Conservation (phyloP, 2,329 filamentous ascomycete species). For the Ophiobolus disseminans region DNA sequence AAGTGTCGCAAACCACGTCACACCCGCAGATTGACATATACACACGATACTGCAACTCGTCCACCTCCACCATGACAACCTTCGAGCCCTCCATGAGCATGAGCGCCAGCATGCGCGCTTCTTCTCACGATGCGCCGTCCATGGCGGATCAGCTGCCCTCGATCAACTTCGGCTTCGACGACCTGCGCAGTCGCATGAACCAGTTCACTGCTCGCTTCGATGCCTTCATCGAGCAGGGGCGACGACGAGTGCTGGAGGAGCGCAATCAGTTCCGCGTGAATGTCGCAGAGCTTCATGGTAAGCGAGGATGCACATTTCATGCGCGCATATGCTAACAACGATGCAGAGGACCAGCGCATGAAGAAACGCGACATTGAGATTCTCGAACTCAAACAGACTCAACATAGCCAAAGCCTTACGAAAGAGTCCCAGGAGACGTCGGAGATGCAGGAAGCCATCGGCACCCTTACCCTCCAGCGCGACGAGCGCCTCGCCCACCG, state of each 20-base stretch:
- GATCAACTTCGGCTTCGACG: slow-evolving; percentile 95
- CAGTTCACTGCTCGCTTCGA: slow-evolving; percentile 92
- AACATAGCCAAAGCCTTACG: slow-evolving; percentile 74
- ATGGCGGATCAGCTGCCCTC: slow-evolving; percentile 81
- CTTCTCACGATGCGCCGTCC: slow-evolving; percentile 66
- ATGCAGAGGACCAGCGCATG: slow-evolving; percentile 86
- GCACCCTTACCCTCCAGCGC: slow-evolving; percentile 62
- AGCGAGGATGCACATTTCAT: slow-evolving; percentile 32
- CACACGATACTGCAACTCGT: not conserved
- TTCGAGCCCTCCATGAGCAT: slow-evolving; percentile 76
- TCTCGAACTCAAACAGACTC: slow-evolving; percentile 71
- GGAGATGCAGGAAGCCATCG: slow-evolving; percentile 68
- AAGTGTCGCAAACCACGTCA: slow-evolving; percentile 27
- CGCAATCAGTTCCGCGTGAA: slow-evolving; percentile 93
- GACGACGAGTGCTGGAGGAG: slow-evolving; percentile 89
- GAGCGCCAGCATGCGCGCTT: slow-evolving; percentile 68
- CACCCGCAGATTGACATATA: not conserved
- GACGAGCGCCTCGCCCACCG: slow-evolving; percentile 62
- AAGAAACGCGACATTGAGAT: slow-evolving; percentile 89
- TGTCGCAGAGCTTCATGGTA: slow-evolving; percentile 89
- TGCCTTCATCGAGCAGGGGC: slow-evolving; percentile 88
- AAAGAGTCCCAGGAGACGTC: slow-evolving; percentile 77
- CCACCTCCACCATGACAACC: slow-evolving; percentile 59
- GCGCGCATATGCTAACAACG: slow-evolving; percentile 10
- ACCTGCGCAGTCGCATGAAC: slow-evolving; percentile 92